Evolutionary conservation across 2,329 filamentous ascomycete species (phyloP).

Genomic region (Ophiognomonia clavigignenti-juglandacearum): DNA sequence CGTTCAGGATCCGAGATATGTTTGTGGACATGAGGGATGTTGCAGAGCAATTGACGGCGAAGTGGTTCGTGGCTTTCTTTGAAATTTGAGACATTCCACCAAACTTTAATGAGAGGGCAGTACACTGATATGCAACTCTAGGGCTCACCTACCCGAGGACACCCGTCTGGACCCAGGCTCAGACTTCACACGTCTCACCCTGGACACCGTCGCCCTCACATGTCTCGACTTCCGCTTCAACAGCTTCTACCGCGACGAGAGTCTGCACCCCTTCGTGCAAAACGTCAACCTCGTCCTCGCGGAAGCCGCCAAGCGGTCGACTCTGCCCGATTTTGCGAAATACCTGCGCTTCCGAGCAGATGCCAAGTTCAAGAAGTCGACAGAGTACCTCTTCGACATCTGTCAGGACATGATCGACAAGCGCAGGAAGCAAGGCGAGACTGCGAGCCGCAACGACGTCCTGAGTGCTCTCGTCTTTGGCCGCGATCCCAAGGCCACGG

Average conservation of each 20-base stretch:
- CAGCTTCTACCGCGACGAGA: conserved; percentile 1
- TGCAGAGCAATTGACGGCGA: background rate
- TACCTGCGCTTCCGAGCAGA: conserved; percentile 38
- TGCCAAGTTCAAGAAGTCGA: background rate
- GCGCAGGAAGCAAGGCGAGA: background rate
- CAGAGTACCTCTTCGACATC: background rate
- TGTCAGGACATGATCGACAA: conserved; percentile 1
- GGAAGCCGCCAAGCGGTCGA: conserved; percentile 43
- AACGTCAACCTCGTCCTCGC: conserved; percentile 27
- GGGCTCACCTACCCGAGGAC: background rate
- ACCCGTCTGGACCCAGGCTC: background rate
- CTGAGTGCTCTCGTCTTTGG: background rate
- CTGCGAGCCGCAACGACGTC: background rate
- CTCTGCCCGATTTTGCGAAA: conserved; percentile 43
- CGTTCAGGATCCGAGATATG: conserved; percentile 6
- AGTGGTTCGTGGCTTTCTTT: too few species aligned
- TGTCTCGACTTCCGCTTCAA: conserved; percentile 30
- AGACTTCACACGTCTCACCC: background rate
- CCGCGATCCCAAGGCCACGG: background rate
- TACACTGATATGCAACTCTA: too few species aligned
- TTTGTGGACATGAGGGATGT: conserved; percentile 39
- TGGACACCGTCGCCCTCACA: conserved; percentile 20
- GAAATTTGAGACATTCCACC: too few species aligned
- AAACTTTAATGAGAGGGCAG: too few species aligned
- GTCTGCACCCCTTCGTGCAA: conserved; percentile 1